Conservation (phyloP, 2,329 filamentous ascomycete genomes). For the Alternaria arbusti region DNA sequence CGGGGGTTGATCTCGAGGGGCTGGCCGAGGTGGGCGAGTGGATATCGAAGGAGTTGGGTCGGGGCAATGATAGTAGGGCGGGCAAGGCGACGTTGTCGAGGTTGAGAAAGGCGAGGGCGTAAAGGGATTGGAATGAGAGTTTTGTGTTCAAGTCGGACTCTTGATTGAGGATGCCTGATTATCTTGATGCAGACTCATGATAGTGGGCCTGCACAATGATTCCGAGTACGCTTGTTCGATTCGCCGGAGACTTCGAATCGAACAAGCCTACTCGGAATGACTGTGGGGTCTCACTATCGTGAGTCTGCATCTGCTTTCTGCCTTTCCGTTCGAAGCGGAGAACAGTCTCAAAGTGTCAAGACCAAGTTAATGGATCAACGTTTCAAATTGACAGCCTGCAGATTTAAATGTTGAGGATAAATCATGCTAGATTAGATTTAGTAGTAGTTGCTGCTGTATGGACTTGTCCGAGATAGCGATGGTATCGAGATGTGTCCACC, state of each 20-base stretch:
- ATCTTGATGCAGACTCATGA: neutral
- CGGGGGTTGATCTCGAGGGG: slow-evolving; percentile 63
- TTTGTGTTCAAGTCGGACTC: neutral
- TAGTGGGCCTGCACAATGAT: neutral
- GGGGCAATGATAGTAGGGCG: slow-evolving; percentile 47
- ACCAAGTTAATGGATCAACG: neutral
- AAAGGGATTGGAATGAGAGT: neutral
- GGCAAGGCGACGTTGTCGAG: slow-evolving; percentile 48
- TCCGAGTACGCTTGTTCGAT: neutral
- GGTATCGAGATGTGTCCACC: too few species aligned
- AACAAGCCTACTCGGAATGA: neutral
- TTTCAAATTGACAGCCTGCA: neutral
- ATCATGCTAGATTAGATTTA: neutral
- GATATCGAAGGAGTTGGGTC: slow-evolving; percentile 46
- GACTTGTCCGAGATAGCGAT: too few species aligned
- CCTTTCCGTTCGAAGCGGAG: neutral
- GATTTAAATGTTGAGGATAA: neutral
- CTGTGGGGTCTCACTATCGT: neutral
- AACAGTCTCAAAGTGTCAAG: neutral
- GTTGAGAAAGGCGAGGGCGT: slow-evolving; percentile 22
- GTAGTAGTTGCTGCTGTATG: neutral
- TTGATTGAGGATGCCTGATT: neutral
- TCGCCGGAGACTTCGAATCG: too few species aligned
- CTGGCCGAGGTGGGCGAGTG: slow-evolving; percentile 48
- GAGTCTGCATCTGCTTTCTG: neutral